phyloP scores from a whole-genome alignment of 1,139 yeast species.

The Pneumocystis oryctolagi region DNA sequence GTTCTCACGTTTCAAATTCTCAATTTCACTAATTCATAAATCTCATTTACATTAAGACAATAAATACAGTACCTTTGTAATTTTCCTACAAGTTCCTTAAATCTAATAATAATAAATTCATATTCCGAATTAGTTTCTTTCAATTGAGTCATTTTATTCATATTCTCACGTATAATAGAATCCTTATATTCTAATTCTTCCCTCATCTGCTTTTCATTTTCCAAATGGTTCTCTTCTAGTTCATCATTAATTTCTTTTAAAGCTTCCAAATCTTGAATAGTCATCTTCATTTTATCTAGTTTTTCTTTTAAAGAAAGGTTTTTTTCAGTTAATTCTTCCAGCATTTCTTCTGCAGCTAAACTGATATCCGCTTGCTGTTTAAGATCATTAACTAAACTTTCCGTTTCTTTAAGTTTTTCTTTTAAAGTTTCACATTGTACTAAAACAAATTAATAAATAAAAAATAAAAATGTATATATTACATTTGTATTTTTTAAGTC shows the following conservation, averaged over 20 bases:
- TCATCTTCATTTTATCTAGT: slow-evolving; percentile 25
- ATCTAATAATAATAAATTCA: slow-evolving; percentile 22
- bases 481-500: slow-evolving; percentile 10
- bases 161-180: slow-evolving; percentile 15
- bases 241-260: slow-evolving; percentile 46
- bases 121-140: slow-evolving; percentile 13
- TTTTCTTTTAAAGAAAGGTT: slow-evolving; percentile 35
- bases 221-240: slow-evolving; percentile 42
- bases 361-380: slow-evolving; percentile 29
- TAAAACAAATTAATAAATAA: slow-evolving; percentile 12
- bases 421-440: slow-evolving; percentile 19
- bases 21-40: slow-evolving; percentile 17
- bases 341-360: slow-evolving; percentile 28
- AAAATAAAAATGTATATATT: slow-evolving; percentile 9
- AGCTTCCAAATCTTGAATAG: slow-evolving; percentile 44
- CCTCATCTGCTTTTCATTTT: slow-evolving; percentile 41
- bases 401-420: slow-evolving; percentile 29
- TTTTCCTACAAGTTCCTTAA: slow-evolving; percentile 22
- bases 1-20: slow-evolving; percentile 16
- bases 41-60: neutral
- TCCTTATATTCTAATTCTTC: slow-evolving; percentile 27
- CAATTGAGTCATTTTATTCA: slow-evolving; percentile 8
- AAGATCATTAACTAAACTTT: slow-evolving; percentile 32
- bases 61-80: slow-evolving; percentile 17
- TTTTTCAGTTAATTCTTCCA: slow-evolving; percentile 42